Percentiles rank a stretch among this genome's conserved stretches.
Evolutionary conservation across 352 stramenopile genomes (phyloP).

Genomic region (Aphanomyces astaci): DNA sequence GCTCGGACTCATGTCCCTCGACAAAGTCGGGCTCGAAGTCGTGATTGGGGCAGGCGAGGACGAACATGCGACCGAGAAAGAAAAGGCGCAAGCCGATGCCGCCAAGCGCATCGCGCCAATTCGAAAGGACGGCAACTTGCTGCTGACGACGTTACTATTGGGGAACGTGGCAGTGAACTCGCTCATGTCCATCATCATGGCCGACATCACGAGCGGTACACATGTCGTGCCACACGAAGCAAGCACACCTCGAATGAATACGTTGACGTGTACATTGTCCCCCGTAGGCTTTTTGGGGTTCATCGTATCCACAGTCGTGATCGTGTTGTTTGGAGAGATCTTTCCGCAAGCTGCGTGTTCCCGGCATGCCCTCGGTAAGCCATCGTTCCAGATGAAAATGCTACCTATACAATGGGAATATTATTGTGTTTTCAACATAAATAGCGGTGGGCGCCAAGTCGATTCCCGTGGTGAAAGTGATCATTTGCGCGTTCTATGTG

Average conservation of each 20-base stretch:
- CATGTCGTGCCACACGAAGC: too few species aligned
- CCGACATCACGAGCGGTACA: slow-evolving; percentile 60
- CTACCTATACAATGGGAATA: too few species aligned
- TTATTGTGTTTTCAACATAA: too few species aligned
- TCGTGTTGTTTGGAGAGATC: slow-evolving; percentile 93
- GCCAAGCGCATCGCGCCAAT: slow-evolving; percentile 83
- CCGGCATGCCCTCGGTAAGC: slow-evolving; percentile 76
- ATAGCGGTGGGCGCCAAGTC: slow-evolving; percentile 65
- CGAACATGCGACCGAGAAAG: slow-evolving; percentile 49
- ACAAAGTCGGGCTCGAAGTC: slow-evolving; percentile 96
- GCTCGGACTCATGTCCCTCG: slow-evolving; percentile 95
- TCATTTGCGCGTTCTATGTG: slow-evolving; percentile 91
- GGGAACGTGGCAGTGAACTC: slow-evolving; percentile 96
- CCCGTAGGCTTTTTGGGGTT: slow-evolving; percentile 68
- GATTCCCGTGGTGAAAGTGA: slow-evolving; percentile 88
- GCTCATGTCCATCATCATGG: slow-evolving; percentile 93
- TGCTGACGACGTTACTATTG: slow-evolving; percentile 93
- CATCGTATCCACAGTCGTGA: slow-evolving; percentile 88
- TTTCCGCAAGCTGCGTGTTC: slow-evolving; percentile 86
- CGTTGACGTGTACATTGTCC: too few species aligned
- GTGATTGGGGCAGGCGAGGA: slow-evolving; percentile 89
- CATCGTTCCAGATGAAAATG: too few species aligned
- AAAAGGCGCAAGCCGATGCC: slow-evolving; percentile 47
- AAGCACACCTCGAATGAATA: too few species aligned
- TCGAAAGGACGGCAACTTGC: slow-evolving; percentile 91